Percentiles rank a stretch among this genome's conserved stretches.
Evolutionary conservation across 257 asterid genomes (phyloP).

Genomic region (Solanum medicagineum): DNA sequence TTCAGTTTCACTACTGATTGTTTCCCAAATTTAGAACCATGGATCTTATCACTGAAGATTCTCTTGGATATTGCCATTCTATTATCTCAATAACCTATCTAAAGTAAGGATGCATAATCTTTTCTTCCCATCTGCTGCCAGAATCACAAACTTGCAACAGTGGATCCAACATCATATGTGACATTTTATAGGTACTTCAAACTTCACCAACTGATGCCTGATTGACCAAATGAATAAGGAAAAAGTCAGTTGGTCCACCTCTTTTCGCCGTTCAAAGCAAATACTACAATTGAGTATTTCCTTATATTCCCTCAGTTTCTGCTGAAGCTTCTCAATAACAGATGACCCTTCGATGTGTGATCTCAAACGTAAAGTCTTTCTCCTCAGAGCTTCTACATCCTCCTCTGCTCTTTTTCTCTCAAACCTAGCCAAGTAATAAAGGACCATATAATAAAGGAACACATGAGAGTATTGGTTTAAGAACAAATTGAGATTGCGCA

Average conservation of each 20-base stretch:
- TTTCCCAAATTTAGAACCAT: neutral
- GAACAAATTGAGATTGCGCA: neutral
- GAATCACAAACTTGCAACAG: neutral
- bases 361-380: conserved; percentile 47
- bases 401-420: conserved; percentile 84
- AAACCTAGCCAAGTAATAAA: conserved; percentile 32
- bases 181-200: neutral
- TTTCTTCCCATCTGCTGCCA: neutral
- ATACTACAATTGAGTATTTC: conserved; percentile 87
- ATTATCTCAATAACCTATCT: neutral
- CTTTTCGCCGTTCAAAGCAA: conserved; percentile 87
- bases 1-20: neutral
- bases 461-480: neutral
- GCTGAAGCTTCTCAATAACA: conserved; percentile 54
- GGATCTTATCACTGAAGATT: neutral
- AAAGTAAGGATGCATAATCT: neutral
- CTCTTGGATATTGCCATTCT: neutral
- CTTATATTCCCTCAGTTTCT: conserved; percentile 71
- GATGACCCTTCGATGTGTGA: conserved; percentile 59
- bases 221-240: neutral
- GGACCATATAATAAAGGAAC: neutral
- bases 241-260: conserved; percentile 29
- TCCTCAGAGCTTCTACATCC: conserved; percentile 57
- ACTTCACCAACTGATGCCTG: neutral
- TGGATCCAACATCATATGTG: neutral